These are phyloP conservation scores for Rhynchospora tenuis DNA, from an alignment of 176 grass and related monocot species.

Conservation along the genomic window DNA sequence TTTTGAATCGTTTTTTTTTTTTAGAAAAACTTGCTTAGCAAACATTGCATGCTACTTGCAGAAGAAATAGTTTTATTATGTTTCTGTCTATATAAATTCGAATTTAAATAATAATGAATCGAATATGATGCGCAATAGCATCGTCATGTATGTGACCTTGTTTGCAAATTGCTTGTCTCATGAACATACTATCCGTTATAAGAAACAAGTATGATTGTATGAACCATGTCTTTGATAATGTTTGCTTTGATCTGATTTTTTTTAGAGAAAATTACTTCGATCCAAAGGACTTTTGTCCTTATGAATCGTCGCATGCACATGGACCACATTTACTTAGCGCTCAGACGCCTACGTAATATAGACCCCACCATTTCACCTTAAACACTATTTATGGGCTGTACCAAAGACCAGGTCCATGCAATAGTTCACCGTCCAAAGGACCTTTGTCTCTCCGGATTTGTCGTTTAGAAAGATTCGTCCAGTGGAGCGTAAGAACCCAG, in stretches of 20 bases:
- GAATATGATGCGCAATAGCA: too few species aligned
- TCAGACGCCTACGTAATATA: neutral
- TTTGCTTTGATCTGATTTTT: neutral
- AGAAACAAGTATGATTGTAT: neutral
- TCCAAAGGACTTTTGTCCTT: constrained; percentile 13
- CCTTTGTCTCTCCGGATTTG: constrained; percentile 13
- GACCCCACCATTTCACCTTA: neutral
- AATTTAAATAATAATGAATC: neutral
- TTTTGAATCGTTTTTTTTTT: too few species aligned
- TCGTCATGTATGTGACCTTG: neutral
- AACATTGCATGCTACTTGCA: too few species aligned
- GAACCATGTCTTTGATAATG: neutral
- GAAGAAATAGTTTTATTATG: too few species aligned
- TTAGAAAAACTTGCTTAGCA: too few species aligned
- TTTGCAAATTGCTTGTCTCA: neutral
- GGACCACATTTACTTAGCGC: neutral
- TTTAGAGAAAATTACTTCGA: neutral
- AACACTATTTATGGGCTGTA: neutral
- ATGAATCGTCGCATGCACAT: neutral
- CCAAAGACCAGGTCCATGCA: neutral
- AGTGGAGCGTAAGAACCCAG: neutral
- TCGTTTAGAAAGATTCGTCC: constrained; percentile 1
- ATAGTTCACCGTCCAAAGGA: neutral
- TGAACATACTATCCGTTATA: neutral
- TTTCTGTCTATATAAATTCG: neutral